Evolutionary conservation across 2,329 filamentous ascomycete species (phyloP).

Genomic region (Diaporthe ilicicola): DNA sequence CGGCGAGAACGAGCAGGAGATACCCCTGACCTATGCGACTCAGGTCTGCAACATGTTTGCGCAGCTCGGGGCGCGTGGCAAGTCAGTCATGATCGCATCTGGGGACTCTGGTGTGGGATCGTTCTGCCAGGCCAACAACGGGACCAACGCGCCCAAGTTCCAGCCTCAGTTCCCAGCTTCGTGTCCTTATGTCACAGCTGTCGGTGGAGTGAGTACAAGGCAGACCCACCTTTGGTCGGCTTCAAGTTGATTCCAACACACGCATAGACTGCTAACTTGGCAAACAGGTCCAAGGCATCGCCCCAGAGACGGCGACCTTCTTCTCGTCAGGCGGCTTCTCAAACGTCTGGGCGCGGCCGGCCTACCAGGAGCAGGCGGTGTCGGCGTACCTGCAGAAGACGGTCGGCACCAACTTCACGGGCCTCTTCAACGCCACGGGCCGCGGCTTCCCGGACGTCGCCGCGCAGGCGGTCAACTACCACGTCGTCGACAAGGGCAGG

Average conservation of each 20-base stretch:
- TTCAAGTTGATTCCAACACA: not conserved
- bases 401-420: conserved; percentile 10
- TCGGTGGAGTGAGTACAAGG: conserved; percentile 57
- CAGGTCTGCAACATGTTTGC: conserved; percentile 68
- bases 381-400: not conserved
- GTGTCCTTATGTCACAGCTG: conserved; percentile 73
- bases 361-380: conserved; percentile 36
- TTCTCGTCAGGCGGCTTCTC: conserved; percentile 53
- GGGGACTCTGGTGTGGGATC: conserved; percentile 67
- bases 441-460: conserved; percentile 70
- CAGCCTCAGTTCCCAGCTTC: conserved; percentile 70
- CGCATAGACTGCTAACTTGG: not conserved
- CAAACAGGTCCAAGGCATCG: conserved; percentile 47
- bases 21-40: conserved; percentile 65
- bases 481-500: conserved; percentile 49
- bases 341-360: conserved; percentile 38
- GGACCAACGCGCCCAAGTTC: conserved; percentile 60
- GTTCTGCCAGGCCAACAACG: conserved; percentile 65
- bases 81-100: conserved; percentile 67
- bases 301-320: conserved; percentile 49
- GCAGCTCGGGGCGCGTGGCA: conserved; percentile 69
- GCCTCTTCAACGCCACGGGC: conserved; percentile 45
- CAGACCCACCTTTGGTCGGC: too few species aligned
- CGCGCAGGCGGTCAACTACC: conserved; percentile 48
- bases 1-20: conserved; percentile 68